Evolutionary conservation across 2,329 filamentous ascomycete genomes (phyloP).

Genomic region (Thielaviopsis euricoi): DNA sequence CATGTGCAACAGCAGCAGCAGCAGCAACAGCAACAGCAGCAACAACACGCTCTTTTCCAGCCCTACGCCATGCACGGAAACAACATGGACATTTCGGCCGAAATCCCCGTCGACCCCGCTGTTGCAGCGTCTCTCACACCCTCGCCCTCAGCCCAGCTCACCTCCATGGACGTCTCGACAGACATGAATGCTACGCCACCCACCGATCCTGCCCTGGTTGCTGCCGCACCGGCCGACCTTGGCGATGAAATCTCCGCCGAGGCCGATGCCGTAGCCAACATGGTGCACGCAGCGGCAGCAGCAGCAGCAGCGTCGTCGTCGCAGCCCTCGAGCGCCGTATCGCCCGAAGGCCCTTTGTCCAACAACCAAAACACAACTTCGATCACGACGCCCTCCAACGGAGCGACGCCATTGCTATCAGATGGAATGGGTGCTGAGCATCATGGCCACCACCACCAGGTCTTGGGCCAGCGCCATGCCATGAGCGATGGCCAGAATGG

Average conservation of each 20-base stretch:
- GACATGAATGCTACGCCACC: neutral
- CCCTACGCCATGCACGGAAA: neutral
- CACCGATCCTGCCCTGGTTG: neutral
- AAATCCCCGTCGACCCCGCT: neutral
- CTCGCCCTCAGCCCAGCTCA: neutral
- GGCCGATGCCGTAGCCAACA: neutral
- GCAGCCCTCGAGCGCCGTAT: neutral
- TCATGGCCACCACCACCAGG: neutral
- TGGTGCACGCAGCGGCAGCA: neutral
- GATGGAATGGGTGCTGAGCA: too few relatives aligned
- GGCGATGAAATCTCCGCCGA: neutral
- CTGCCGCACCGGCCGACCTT: neutral
- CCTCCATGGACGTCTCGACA: neutral
- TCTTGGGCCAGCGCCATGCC: neutral
- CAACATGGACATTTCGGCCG: neutral
- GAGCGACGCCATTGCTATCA: neutral
- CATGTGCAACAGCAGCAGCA: conserved; percentile 1
- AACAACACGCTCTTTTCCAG: neutral
- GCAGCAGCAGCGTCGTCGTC: neutral
- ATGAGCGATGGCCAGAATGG: neutral
- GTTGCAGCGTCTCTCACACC: neutral
- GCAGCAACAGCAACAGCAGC: neutral
- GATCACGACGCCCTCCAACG: neutral
- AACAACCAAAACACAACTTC: neutral
- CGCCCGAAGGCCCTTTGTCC: neutral